A percentile compares a stretch with the other conserved stretches of the same genome.
Conservation (phyloP, 2,329 filamentous ascomycete species). For the Phyllosticta citriasiana region DNA sequence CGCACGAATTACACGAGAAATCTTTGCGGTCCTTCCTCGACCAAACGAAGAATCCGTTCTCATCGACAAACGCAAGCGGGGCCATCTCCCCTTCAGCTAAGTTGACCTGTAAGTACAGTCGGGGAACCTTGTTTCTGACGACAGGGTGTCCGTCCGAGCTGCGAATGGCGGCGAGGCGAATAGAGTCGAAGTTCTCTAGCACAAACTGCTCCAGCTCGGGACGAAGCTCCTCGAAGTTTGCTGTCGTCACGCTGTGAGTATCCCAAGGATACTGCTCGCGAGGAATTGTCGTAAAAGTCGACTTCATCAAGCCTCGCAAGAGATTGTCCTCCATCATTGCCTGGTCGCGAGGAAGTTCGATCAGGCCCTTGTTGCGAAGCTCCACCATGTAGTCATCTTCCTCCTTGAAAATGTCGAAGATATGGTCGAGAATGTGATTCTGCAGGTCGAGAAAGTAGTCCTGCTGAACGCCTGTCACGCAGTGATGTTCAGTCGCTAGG, state of each 20-base stretch:
- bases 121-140: neutral
- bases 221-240: neutral
- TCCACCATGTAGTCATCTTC: neutral
- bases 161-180: neutral
- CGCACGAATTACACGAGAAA: neutral
- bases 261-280: conserved; percentile 16
- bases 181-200: neutral
- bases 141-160: neutral
- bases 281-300: conserved; percentile 11
- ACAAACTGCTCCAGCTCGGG: neutral
- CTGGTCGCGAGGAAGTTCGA: neutral
- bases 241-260: neutral
- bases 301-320: conserved; percentile 10
- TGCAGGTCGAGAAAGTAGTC: conserved; percentile 8
- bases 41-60: neutral
- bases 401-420: conserved; percentile 4
- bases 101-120: neutral
- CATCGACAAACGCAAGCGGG: neutral
- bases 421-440: conserved; percentile 11
- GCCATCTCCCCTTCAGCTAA: neutral
- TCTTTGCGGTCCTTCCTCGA: neutral
- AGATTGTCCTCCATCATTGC: neutral
- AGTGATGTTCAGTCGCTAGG: neutral
- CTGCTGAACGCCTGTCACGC: conserved; percentile 2
- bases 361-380: neutral